A percentile compares a stretch with the other conserved stretches of the same genome.
These are phyloP conservation scores for Colletotrichum filicis DNA, from an alignment of 2,329 filamentous ascomycete species.

Conservation along the genomic window DNA sequence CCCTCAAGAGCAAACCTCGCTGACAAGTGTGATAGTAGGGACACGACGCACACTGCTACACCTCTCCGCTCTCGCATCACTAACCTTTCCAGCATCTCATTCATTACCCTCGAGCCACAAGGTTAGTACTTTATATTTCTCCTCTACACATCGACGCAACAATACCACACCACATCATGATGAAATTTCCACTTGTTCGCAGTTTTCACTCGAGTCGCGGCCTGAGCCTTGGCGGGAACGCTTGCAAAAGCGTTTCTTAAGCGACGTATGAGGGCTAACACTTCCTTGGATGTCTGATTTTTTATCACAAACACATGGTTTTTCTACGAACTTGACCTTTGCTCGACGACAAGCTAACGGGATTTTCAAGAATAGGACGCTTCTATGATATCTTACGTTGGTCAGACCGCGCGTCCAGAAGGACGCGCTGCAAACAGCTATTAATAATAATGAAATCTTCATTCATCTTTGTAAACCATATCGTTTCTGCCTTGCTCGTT, in stretches of 20 bases:
- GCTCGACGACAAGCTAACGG: neutral
- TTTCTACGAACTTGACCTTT: neutral
- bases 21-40: neutral
- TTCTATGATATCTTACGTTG: neutral
- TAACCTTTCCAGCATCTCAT: neutral
- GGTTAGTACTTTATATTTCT: constrained; percentile 44
- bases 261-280: constrained; percentile 74
- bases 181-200: constrained; percentile 84
- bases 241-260: neutral
- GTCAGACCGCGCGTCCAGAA: no score
- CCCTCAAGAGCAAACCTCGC: neutral
- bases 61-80: neutral
- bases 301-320: neutral
- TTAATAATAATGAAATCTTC: no score
- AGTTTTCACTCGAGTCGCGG: constrained; percentile 86
- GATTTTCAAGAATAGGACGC: neutral
- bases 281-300: constrained; percentile 83
- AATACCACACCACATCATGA: constrained; percentile 58
- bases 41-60: neutral
- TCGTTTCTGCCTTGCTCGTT: no score
- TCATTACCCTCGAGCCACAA: constrained; percentile 6
- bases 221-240: constrained; percentile 63
- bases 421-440: no score
- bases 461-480: no score
- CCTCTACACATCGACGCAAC: constrained; percentile 15